Evolutionary conservation across 306 rosid species (phyloP).

Genomic region (Mimosa pudica): DNA sequence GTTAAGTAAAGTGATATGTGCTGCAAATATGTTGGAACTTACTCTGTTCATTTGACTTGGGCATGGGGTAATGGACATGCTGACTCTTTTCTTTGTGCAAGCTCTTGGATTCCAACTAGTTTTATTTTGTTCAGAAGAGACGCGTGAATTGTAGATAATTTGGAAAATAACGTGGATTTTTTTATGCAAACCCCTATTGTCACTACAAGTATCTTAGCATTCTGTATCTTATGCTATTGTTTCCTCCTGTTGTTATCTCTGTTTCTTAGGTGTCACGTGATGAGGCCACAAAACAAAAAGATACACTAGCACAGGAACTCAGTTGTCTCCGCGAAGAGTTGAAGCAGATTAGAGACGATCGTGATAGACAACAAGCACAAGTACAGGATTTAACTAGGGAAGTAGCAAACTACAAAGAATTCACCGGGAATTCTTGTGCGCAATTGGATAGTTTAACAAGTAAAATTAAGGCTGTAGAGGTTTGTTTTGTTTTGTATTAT

Average conservation of each 20-base stretch:
- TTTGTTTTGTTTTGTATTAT: constrained; percentile 6
- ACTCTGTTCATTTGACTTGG: neutral
- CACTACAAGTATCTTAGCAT: neutral
- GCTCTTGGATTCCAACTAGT: constrained; percentile 11
- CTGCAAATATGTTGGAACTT: neutral
- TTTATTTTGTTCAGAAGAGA: constrained; percentile 1
- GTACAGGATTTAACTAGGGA: constrained; percentile 59
- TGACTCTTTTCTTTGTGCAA: constrained; percentile 24
- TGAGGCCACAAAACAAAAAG: constrained; percentile 65
- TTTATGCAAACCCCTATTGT: neutral
- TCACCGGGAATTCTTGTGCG: neutral
- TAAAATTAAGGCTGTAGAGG: neutral
- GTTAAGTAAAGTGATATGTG: constrained; percentile 4
- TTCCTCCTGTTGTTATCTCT: constrained; percentile 7
- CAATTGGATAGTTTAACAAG: neutral
- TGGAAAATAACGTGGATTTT: neutral
- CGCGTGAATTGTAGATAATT: neutral
- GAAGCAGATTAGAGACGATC: constrained; percentile 78
- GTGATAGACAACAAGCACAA: constrained; percentile 59
- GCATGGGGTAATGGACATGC: neutral
- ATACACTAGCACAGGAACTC: constrained; percentile 52
- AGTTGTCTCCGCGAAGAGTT: constrained; percentile 72
- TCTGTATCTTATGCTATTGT: neutral
- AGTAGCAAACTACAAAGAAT: constrained; percentile 52
- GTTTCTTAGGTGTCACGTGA: constrained; percentile 61